phyloP scores from a whole-genome alignment of 1,284 basidiomycete genomes.

The Fomitopsis pinicola region DNA sequence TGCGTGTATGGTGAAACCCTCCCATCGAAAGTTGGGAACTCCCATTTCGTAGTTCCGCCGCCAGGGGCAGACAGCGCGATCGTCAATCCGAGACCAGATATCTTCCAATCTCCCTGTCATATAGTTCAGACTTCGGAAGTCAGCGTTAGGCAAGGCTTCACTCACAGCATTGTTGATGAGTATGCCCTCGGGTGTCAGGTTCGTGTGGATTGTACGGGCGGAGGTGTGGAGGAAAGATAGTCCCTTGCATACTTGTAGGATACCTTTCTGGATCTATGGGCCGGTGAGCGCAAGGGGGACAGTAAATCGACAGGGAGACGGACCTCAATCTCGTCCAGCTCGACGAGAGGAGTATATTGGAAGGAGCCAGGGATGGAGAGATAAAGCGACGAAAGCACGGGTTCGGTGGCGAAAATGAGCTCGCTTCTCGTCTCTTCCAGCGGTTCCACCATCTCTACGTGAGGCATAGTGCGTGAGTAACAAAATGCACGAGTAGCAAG shows the following conservation, averaged over 20 bases:
- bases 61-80: constrained; percentile 73
- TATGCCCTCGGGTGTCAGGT: constrained; percentile 82
- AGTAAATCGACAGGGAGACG: constrained; percentile 13
- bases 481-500: too few species aligned
- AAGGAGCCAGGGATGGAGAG: constrained; percentile 67
- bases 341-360: constrained; percentile 53
- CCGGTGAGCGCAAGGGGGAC: neutral
- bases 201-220: constrained; percentile 89
- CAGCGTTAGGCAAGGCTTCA: constrained; percentile 10
- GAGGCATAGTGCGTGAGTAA: neutral
- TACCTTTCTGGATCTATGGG: constrained; percentile 89
- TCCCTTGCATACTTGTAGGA: constrained; percentile 91
- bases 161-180: constrained; percentile 85
- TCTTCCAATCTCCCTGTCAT: constrained; percentile 93
- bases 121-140: neutral
- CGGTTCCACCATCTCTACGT: constrained; percentile 93
- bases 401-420: constrained; percentile 92
- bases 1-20: constrained; percentile 80
- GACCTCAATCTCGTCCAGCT: constrained; percentile 90
- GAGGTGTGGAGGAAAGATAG: constrained; percentile 91
- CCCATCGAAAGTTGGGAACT: constrained; percentile 86
- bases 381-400: constrained; percentile 74
- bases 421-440: constrained; percentile 89
- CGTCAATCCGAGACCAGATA: constrained; percentile 86
- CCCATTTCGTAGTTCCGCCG: constrained; percentile 77